Percentiles rank a stretch among this genome's conserved stretches.
phyloP scores from a whole-genome alignment of 2,329 filamentous ascomycete species.

The Aphanoascus verrucosus region DNA sequence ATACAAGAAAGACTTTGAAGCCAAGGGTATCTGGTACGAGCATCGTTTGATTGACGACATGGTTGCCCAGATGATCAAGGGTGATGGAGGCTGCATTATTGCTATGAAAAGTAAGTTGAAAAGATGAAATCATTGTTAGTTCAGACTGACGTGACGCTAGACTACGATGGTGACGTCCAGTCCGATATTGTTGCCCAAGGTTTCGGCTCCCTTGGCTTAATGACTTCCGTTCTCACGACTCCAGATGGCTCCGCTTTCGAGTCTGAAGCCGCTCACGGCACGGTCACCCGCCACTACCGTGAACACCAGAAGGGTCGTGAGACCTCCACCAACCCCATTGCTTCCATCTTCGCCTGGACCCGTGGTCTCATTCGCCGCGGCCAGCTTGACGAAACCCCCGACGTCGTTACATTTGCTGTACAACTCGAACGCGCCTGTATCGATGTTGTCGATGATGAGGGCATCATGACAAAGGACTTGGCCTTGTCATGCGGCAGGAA shows the following conservation, averaged over 20 bases:
- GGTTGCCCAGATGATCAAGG: slow-evolving; percentile 99
- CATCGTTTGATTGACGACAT: slow-evolving; percentile 98
- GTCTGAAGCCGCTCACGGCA: slow-evolving; percentile 94
- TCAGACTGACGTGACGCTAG: slow-evolving; percentile 37
- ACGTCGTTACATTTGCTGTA: slow-evolving; percentile 84
- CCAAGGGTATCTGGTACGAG: slow-evolving; percentile 96
- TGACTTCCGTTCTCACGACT: slow-evolving; percentile 96
- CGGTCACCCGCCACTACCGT: slow-evolving; percentile 95
- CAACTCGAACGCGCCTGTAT: slow-evolving; percentile 84
- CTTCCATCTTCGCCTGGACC: slow-evolving; percentile 98
- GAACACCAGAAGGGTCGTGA: slow-evolving; percentile 97
- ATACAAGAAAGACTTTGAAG: slow-evolving; percentile 83
- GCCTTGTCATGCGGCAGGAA: slow-evolving; percentile 90
- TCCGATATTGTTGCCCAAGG: slow-evolving; percentile 97
- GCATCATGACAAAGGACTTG: slow-evolving; percentile 98
- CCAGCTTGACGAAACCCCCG: slow-evolving; percentile 83
- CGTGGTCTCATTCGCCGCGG: slow-evolving; percentile 87
- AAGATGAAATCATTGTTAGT: slow-evolving; percentile 12
- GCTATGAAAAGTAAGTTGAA: slow-evolving; percentile 78
- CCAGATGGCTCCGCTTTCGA: slow-evolving; percentile 96
- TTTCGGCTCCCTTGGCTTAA: slow-evolving; percentile 93
- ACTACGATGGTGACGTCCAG: slow-evolving; percentile 98
- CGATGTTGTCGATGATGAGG: slow-evolving; percentile 85
- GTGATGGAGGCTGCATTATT: slow-evolving; percentile 89
- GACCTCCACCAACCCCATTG: slow-evolving; percentile 97